Evolutionary conservation across 768 basidiomycete genomes (phyloP), one percentile per base, ranked within the genome.

Genomic region (Leucocoprinus birnbaumii): DNA sequence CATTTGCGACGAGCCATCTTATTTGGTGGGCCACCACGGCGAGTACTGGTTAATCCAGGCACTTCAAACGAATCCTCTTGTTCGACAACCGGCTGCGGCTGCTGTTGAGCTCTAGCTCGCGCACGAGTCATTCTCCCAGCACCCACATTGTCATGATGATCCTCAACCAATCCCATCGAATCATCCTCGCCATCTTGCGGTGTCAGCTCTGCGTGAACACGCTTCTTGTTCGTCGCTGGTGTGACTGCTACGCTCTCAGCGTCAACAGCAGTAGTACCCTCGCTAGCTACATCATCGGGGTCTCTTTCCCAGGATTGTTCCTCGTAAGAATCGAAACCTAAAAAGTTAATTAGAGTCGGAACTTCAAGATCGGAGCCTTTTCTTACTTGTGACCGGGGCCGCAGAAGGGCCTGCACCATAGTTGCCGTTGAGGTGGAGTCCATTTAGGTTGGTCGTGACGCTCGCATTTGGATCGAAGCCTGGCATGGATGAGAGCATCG

Each of bases 131-230:
- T 22, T 43, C 47, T 55, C 54, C 54, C 54, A 34, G 34, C 40
- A 42, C 47, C 47, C 40, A 46, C 44, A 16, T 46, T 53, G 22
- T 52, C 21, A 34, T 31, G 18, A n/a, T 52, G 50, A 25, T 34
- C 44, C 21, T 55, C 53, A 21, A 13, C n/a, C 14, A 16, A 37
- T 2, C 38, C 45, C 46, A 55, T 55, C 21, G 16, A 53, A n/a
- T 51, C 54, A 27, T 37, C 51, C 46, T 74, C 74, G 56, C 78
- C 78, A n/a, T 72, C 65, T 47, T 76, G 61, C 40, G 75, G 75
- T 3, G 76, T 74, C 61, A 79, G 60, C 58, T 77, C 75, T 18
- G 71, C 70, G 48, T 69, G 70, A 3, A 73, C 59, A 40, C 78
- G 76, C 63, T 80, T 81, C 65, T 67, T 45, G 66, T 71, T 57